Conservation (phyloP, 495 filamentous ascomycete species). For the Polyplosphaeria fusca region DNA sequence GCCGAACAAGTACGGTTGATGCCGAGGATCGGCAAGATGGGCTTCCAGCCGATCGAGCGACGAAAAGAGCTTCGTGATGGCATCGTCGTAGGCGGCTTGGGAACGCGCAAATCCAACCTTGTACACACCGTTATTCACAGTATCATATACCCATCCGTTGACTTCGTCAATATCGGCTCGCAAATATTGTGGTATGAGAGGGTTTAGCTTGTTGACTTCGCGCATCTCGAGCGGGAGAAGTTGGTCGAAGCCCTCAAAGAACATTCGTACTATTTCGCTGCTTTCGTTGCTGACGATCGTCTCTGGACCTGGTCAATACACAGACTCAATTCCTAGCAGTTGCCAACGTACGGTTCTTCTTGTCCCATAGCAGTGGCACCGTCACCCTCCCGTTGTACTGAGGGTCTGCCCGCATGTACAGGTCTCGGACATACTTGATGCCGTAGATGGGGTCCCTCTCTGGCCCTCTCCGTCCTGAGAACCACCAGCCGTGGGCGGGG, state of each 20-base stretch:
- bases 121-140: slow-evolving; percentile 70
- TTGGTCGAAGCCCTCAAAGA: slow-evolving; percentile 51
- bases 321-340: neutral
- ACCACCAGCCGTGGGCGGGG: slow-evolving; percentile 72
- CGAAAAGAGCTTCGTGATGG: slow-evolving; percentile 59
- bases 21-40: slow-evolving; percentile 49
- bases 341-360: slow-evolving; percentile 46
- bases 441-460: slow-evolving; percentile 42
- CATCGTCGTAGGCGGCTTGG: slow-evolving; percentile 62
- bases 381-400: slow-evolving; percentile 60
- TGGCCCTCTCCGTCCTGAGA: slow-evolving; percentile 40
- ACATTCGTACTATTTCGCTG: slow-evolving; percentile 42
- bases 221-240: slow-evolving; percentile 46
- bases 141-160: slow-evolving; percentile 63
- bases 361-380: slow-evolving; percentile 62
- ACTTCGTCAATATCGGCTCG: slow-evolving; percentile 57
- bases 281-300: slow-evolving; percentile 44
- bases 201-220: slow-evolving; percentile 46
- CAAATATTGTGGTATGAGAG: slow-evolving; percentile 56
- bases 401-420: slow-evolving; percentile 61
- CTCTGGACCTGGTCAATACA: slow-evolving; percentile 17
- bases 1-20: slow-evolving; percentile 63
- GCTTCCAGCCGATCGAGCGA: slow-evolving; percentile 61
- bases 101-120: slow-evolving; percentile 65
- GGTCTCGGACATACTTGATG: slow-evolving; percentile 56